Conservation (phyloP, 495 filamentous ascomycete species). For the Neurospora sp. region DNA sequence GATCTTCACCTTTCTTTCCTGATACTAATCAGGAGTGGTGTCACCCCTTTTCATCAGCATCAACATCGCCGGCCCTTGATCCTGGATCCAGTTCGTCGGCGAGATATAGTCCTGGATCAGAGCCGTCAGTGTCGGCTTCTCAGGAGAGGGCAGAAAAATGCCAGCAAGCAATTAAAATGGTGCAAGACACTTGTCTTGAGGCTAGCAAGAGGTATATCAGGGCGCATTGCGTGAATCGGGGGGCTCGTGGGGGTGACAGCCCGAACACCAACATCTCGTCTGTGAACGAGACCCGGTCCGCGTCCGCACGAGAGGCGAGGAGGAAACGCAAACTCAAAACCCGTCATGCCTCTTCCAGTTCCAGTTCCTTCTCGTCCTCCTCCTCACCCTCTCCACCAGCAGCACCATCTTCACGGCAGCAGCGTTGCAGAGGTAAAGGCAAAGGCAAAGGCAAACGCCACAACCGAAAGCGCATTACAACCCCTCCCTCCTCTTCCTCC, state of each 20-base stretch:
- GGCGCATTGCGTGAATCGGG: slow-evolving; percentile 11
- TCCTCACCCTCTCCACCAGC: neutral
- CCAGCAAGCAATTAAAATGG: neutral
- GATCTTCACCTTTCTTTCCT: neutral
- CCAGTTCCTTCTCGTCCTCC: neutral
- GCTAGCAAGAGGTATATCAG: slow-evolving; percentile 17
- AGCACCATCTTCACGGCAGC: neutral
- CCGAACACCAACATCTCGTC: too few species aligned
- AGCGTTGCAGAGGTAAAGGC: neutral
- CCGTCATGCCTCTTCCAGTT: neutral
- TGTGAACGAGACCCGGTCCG: neutral
- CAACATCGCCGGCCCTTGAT: too few species aligned
- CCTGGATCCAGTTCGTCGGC: neutral
- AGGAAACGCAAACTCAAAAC: neutral
- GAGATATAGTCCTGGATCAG: neutral
- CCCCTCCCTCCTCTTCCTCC: neutral
- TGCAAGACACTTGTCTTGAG: slow-evolving; percentile 15
- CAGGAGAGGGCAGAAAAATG: neutral
- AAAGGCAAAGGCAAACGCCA: neutral
- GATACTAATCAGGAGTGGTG: neutral
- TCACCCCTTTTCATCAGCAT: neutral
- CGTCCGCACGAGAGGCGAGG: neutral
- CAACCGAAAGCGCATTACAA: neutral
- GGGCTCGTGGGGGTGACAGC: neutral
- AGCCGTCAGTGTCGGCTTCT: neutral